Evolutionary conservation across 2,329 filamentous ascomycete species (phyloP).

Genomic region (Colletotrichum filicis): DNA sequence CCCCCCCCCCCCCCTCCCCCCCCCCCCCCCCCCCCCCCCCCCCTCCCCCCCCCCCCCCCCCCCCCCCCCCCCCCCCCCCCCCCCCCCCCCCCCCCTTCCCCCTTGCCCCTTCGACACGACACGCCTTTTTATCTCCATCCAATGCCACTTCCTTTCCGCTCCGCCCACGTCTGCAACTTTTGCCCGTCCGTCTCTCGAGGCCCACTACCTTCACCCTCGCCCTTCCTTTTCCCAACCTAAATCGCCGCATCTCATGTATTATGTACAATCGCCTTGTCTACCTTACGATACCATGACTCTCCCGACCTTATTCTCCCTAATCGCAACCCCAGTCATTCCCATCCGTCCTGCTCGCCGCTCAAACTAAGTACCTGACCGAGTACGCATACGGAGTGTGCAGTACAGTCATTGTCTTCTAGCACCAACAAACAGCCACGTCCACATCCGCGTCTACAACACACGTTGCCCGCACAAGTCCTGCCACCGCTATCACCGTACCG

Average conservation of each 20-base stretch:
- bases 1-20: neutral
- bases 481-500: neutral
- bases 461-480: neutral
- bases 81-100: constrained; percentile 1
- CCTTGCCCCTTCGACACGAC: constrained; percentile 10
- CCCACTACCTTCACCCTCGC: neutral
- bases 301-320: neutral
- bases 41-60: neutral
- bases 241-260: constrained; percentile 16
- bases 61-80: neutral
- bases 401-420: neutral
- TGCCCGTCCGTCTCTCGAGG: neutral
- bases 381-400: neutral
- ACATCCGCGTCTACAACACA: neutral
- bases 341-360: neutral
- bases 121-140: constrained; percentile 17
- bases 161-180: constrained; percentile 5
- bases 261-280: neutral
- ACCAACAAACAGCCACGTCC: neutral
- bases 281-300: neutral
- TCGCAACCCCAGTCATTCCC: neutral
- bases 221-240: neutral
- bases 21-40: neutral
- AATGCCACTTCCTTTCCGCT: constrained; percentile 10
- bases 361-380: neutral